phyloP scores from a whole-genome alignment of 1,284 basidiomycete genomes.

The Amylostereum areolatum region DNA sequence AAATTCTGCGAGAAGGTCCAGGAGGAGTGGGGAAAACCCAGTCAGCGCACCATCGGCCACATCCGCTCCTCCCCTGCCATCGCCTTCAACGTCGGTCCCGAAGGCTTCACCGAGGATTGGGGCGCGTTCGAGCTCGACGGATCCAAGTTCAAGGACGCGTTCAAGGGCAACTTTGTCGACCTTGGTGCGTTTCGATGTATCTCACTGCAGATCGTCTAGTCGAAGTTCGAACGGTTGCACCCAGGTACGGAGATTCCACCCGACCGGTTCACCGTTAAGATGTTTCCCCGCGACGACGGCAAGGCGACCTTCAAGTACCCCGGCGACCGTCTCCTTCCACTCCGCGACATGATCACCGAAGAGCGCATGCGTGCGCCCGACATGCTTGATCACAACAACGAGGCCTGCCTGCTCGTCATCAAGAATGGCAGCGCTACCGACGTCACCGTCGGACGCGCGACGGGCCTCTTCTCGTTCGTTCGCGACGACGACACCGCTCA shows the following conservation, averaged over 20 bases:
- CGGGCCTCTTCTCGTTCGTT: constrained; percentile 17
- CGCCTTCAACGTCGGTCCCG: constrained; percentile 6
- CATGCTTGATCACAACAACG: constrained; percentile 17
- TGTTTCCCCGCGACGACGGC: constrained; percentile 17
- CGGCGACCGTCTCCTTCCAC: constrained; percentile 23
- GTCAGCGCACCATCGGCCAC: constrained; percentile 24
- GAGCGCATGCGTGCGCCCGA: constrained; percentile 21
- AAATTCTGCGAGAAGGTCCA: constrained; percentile 14
- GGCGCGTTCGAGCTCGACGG: constrained; percentile 12
- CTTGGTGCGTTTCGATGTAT: constrained; percentile 19
- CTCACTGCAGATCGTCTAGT: constrained; percentile 15
- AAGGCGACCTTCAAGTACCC: constrained; percentile 25
- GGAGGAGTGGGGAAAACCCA: constrained; percentile 17
- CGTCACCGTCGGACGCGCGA: constrained; percentile 22
- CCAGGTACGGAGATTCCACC: constrained; percentile 22
- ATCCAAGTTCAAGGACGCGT: constrained; percentile 11
- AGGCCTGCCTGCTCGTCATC: constrained; percentile 24
- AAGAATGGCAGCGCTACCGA: constrained; percentile 27
- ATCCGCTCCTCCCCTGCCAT: constrained; percentile 24
- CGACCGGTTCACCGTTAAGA: constrained; percentile 20
- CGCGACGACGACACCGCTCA: constrained; percentile 17
- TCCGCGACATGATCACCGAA: constrained; percentile 19
- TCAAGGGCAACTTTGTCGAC: constrained; percentile 15
- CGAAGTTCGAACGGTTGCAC: constrained; percentile 16
- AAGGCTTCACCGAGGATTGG: constrained; percentile 16